phyloP scores from a whole-genome alignment of 768 basidiomycete genomes.

The Lentinula detonsa region DNA sequence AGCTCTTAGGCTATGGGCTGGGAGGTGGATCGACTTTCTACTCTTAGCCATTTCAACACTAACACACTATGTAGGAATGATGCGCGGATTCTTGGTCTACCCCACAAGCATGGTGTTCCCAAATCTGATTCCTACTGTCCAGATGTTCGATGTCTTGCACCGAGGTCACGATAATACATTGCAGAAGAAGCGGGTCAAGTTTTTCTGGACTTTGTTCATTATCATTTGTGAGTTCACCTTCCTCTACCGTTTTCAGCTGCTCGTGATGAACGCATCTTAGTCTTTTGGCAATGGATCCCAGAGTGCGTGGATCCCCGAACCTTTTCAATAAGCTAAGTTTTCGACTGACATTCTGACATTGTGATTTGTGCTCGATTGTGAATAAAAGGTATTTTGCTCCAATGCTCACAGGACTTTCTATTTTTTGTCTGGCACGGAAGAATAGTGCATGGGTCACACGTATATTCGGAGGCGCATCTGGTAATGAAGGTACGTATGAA shows the following conservation, averaged over 20 bases:
- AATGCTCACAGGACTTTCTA: conserved; percentile 33
- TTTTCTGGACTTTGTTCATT: conserved; percentile 28
- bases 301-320: conserved; percentile 7
- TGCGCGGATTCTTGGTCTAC: conserved; percentile 11
- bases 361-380: neutral
- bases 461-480: conserved; percentile 43
- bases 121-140: conserved; percentile 2
- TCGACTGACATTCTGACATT: too few species aligned
- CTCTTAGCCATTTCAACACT: neutral
- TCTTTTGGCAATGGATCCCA: conserved; percentile 12
- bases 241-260: conserved; percentile 1
- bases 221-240: conserved; percentile 26
- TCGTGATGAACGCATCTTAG: neutral
- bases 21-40: conserved; percentile 5
- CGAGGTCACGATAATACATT: conserved; percentile 18
- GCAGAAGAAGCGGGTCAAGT: conserved; percentile 29
- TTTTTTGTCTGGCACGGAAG: conserved; percentile 36
- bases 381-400: conserved; percentile 33
- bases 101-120: conserved; percentile 12
- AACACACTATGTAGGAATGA: conserved; percentile 1
- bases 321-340: neutral
- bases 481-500: conserved; percentile 34
- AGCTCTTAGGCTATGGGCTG: conserved; percentile 23
- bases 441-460: conserved; percentile 34
- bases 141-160: conserved; percentile 24